Percentiles rank a stretch among this genome's conserved stretches.
phyloP scores from a whole-genome alignment of 768 basidiomycete genomes.

The Lactarius sanguifluus region DNA sequence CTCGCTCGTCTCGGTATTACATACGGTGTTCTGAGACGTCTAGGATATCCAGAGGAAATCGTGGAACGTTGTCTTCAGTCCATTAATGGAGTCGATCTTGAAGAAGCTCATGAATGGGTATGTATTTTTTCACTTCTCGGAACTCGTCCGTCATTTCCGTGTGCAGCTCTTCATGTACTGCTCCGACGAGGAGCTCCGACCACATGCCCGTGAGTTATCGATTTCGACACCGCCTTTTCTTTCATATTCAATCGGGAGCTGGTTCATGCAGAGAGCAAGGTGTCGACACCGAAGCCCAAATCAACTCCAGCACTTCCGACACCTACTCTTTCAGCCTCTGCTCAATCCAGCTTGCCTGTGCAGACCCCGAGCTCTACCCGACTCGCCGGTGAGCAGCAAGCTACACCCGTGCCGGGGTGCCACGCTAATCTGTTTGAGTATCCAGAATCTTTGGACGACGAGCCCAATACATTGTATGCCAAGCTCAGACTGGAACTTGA shows the following conservation, averaged over 20 bases:
- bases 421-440: not conserved
- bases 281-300: constrained; percentile 7
- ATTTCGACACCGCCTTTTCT: not conserved
- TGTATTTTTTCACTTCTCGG: constrained; percentile 28
- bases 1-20: constrained; percentile 71
- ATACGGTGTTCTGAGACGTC: constrained; percentile 74
- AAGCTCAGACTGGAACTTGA: constrained; percentile 58
- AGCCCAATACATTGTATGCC: constrained; percentile 64
- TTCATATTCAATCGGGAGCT: constrained; percentile 1
- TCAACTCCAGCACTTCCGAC: not conserved
- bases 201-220: constrained; percentile 38
- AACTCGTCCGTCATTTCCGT: not conserved
- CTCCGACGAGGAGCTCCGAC: constrained; percentile 54
- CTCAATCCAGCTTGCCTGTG: constrained; percentile 3
- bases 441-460: constrained; percentile 29
- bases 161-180: constrained; percentile 65
- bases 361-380: constrained; percentile 6
- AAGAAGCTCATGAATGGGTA: constrained; percentile 92
- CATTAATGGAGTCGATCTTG: constrained; percentile 70
- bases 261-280: constrained; percentile 13
- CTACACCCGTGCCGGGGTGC: not conserved
- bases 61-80: constrained; percentile 70
- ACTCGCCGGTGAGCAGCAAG: constrained; percentile 6
- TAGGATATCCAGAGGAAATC: constrained; percentile 70
- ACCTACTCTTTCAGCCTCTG: not conserved